phyloP scores from a whole-genome alignment of 1,284 basidiomycete genomes.

The Ustilago trichophora region DNA sequence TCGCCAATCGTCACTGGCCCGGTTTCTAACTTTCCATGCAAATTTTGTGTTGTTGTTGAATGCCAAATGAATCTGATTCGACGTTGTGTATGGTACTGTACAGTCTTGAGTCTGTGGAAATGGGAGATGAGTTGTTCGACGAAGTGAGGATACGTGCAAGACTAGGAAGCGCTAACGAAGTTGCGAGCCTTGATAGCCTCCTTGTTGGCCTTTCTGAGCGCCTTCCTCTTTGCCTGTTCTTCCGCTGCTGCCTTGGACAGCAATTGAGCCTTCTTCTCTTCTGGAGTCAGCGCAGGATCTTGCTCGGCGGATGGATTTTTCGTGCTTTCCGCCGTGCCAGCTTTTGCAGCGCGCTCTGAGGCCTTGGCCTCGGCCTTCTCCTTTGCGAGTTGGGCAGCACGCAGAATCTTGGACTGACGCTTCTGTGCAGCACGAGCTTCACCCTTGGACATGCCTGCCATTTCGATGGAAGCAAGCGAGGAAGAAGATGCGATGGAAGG shows the following conservation, averaged over 20 bases:
- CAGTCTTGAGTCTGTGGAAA: background rate
- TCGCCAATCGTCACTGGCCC: slow-evolving; percentile 42
- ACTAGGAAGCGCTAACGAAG: slow-evolving; percentile 56
- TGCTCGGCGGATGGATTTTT: background rate
- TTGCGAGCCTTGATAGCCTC: slow-evolving; percentile 60
- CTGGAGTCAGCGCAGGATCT: slow-evolving; percentile 3
- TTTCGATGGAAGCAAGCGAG: slow-evolving; percentile 51
- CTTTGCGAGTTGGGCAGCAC: slow-evolving; percentile 44
- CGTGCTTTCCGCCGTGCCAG: background rate
- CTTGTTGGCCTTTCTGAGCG: slow-evolving; percentile 52
- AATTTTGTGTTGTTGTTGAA: slow-evolving; percentile 1
- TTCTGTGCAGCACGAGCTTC: slow-evolving; percentile 60
- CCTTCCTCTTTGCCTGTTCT: slow-evolving; percentile 39
- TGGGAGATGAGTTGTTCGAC: background rate
- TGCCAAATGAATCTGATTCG: background rate
- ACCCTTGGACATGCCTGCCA: slow-evolving; percentile 61
- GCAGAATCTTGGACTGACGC: slow-evolving; percentile 51
- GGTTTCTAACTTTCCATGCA: slow-evolving; percentile 4
- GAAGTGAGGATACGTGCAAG: background rate
- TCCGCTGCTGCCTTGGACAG: slow-evolving; percentile 23
- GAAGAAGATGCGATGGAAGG: slow-evolving; percentile 46
- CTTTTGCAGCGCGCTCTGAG: slow-evolving; percentile 33
- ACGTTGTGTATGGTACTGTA: background rate
- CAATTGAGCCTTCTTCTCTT: slow-evolving; percentile 3
- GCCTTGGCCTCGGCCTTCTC: slow-evolving; percentile 49